Evolutionary conservation across 495 filamentous ascomycete genomes (phyloP), one percentile per base, ranked within the genome.

Genomic region (Talaromyces thailandensis): DNA sequence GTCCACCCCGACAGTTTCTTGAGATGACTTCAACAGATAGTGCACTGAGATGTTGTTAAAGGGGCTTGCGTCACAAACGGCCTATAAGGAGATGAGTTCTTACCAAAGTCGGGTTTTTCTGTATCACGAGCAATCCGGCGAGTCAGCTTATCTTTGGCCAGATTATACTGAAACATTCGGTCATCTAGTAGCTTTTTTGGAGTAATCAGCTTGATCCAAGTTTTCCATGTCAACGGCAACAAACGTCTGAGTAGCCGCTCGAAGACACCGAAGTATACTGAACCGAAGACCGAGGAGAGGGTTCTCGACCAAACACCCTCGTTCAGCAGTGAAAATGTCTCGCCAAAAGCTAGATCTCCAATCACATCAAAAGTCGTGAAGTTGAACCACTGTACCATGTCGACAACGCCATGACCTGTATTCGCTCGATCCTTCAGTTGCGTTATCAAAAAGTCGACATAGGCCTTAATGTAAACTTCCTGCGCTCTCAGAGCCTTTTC

Each of bases 311-410:
- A 73, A 23, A 70, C 67, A 0, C 72, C 71, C 32, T 73, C 65
- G 16, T 78, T 64, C 4, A 84, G 71, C 60, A 74, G 78, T 31
- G 74, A 67, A 59, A 83, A 78, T 0, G 75, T 66, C 60, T 82
- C 76, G 0, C 76, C 79, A 62, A 76, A 75, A 18, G 67, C 70
- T 6, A 77, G 62, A 18, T 71, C 66, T 16, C 70, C 74, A 64
- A 75, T 74, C 29, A 72, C 64, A 60, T 78, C 76, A 53, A 78
- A 72, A 9, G 64, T 64, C 25, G 63, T 71, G 26, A 68, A 70
- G 61, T 75, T 74, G 40, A 71, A 72, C 73, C 72, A 78, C 9
- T 67, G 51, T 0, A 58, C 65, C 23, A 74, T 64, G 57, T 79
- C 65, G 2, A 75, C 64, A 3, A 68, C 60, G 6, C 29, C 43